Conservation (phyloP, 495 filamentous ascomycete genomes). For the Podospora sp. region DNA sequence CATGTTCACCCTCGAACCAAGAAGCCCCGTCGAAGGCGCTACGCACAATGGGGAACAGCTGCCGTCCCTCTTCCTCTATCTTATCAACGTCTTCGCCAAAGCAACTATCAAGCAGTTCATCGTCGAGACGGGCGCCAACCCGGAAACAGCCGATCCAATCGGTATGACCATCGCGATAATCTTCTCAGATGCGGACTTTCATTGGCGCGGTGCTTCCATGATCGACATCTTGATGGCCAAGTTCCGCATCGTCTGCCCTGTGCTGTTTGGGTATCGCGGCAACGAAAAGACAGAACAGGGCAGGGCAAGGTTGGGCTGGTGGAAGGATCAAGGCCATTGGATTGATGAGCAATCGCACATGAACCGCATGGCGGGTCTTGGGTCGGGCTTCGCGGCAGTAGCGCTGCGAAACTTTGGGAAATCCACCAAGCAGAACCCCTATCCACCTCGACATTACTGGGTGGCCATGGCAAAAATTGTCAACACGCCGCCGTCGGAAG, state of each 20-base stretch:
- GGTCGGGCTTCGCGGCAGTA: slow-evolving; percentile 79
- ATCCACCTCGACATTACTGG: slow-evolving; percentile 83
- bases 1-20: slow-evolving; percentile 62
- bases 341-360: slow-evolving; percentile 68
- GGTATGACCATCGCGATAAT: slow-evolving; percentile 75
- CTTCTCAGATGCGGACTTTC: slow-evolving; percentile 68
- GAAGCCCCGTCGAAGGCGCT: slow-evolving; percentile 55
- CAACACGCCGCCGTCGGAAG: slow-evolving; percentile 65
- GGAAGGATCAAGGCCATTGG: slow-evolving; percentile 58
- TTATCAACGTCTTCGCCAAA: slow-evolving; percentile 83
- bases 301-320: slow-evolving; percentile 74
- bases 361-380: slow-evolving; percentile 82
- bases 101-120: slow-evolving; percentile 72
- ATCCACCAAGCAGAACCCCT: slow-evolving; percentile 68
- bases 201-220: slow-evolving; percentile 70
- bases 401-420: slow-evolving; percentile 77
- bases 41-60: slow-evolving; percentile 55
- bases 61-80: slow-evolving; percentile 76
- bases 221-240: slow-evolving; percentile 91
- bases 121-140: slow-evolving; percentile 69
- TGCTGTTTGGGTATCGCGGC: slow-evolving; percentile 82
- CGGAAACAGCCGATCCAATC: slow-evolving; percentile 75
- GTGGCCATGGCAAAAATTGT: slow-evolving; percentile 68
- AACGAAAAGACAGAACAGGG: slow-evolving; percentile 73
- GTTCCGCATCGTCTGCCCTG: slow-evolving; percentile 76